Conservation (phyloP, 805 yeast genomes). For the Candida sanyiensis region DNA sequence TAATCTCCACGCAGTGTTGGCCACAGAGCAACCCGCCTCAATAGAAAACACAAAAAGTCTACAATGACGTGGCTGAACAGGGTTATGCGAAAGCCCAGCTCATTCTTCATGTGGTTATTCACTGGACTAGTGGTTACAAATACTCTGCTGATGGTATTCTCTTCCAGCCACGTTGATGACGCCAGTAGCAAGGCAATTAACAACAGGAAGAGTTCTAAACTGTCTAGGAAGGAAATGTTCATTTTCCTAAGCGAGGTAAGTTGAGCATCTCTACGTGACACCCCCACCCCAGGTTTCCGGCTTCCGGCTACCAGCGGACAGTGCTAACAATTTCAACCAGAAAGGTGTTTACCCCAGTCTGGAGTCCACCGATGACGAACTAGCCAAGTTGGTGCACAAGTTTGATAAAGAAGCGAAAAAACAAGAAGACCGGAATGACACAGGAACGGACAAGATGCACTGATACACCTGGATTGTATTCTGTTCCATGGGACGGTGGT, state of each 20-base stretch:
- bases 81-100: conserved; percentile 3
- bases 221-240: conserved; percentile 3
- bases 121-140: conserved; percentile 5
- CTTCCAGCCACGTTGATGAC: not conserved
- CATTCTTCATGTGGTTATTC: conserved; percentile 5
- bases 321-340: conserved; percentile 1
- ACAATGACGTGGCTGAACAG: conserved; percentile 7
- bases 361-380: not conserved
- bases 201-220: not conserved
- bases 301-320: too few species aligned
- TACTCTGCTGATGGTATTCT: conserved; percentile 3
- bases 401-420: not conserved
- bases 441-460: not conserved
- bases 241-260: conserved; percentile 3
- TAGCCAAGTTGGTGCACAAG: not conserved
- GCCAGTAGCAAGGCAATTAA: not conserved
- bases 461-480: not conserved
- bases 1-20: too few species aligned
- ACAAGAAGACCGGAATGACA: not conserved
- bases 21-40: too few species aligned
- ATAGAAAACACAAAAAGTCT: not conserved
- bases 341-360: conserved; percentile 4
- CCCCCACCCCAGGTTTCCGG: too few species aligned
- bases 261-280: too few species aligned
- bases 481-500: not conserved